These are phyloP conservation scores for Penicillium riverlandense DNA, from an alignment of 495 filamentous ascomycete genomes.

Conservation along the genomic window DNA sequence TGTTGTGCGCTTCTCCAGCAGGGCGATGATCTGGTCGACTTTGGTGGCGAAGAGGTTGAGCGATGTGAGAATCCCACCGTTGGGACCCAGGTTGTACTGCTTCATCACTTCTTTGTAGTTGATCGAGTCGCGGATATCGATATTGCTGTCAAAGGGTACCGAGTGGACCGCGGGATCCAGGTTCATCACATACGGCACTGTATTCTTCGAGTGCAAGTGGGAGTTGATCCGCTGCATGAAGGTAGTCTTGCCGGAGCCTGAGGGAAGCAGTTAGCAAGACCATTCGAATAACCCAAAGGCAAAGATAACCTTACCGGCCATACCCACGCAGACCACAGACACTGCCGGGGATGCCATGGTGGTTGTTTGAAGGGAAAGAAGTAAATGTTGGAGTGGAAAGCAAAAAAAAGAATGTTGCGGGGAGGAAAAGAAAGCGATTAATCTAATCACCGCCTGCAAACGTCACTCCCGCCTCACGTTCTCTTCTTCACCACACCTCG, in stretches of 20 bases:
- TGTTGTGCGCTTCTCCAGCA: slow-evolving; percentile 79
- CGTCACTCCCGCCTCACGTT: slow-evolving; percentile 22
- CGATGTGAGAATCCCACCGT: slow-evolving; percentile 95
- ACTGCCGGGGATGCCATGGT: slow-evolving; percentile 47
- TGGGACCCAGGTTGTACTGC: slow-evolving; percentile 95
- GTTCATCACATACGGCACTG: slow-evolving; percentile 88
- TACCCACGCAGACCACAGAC: slow-evolving; percentile 90
- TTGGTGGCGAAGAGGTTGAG: slow-evolving; percentile 96
- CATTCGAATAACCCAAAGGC: neutral
- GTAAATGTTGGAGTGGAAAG: neutral
- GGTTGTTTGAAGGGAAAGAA: neutral
- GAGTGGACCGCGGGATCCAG: slow-evolving; percentile 90
- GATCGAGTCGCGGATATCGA: slow-evolving; percentile 97
- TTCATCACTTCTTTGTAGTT: slow-evolving; percentile 99
- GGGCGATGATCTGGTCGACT: slow-evolving; percentile 82
- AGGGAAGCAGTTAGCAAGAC: neutral
- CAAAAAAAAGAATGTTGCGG: slow-evolving; percentile 10
- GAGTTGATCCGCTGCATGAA: slow-evolving; percentile 98
- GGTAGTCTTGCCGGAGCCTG: slow-evolving; percentile 92
- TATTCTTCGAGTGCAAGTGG: slow-evolving; percentile 67
- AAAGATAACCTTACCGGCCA: slow-evolving; percentile 58
- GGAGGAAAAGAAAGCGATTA: slow-evolving; percentile 22
- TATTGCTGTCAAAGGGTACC: slow-evolving; percentile 97
- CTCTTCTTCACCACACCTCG: slow-evolving; percentile 1
- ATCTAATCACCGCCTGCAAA: slow-evolving; percentile 29